phyloP scores from a whole-genome alignment of 2,329 filamentous ascomycete genomes.

The Fusarium sp. region DNA sequence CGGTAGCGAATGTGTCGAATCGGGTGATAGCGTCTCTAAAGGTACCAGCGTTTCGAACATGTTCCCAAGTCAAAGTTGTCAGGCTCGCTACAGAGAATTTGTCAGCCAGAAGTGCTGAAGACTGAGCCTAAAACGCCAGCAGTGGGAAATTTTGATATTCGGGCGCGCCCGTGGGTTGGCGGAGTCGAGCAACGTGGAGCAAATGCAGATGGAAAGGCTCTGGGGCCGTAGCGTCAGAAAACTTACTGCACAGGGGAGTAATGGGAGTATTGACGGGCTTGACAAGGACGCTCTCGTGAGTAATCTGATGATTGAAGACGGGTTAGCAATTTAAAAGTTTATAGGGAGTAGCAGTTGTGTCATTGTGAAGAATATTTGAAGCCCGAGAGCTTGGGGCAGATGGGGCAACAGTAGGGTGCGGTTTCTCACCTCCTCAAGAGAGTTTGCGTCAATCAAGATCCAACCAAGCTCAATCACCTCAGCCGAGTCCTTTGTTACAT shows the following conservation, averaged over 20 bases:
- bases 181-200: slow-evolving; percentile 30
- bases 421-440: slow-evolving; percentile 83
- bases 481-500: slow-evolving; percentile 98
- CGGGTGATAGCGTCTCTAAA: slow-evolving; percentile 97
- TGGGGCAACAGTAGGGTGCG: slow-evolving; percentile 15
- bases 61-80: slow-evolving; percentile 98
- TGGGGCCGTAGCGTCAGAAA: slow-evolving; percentile 35
- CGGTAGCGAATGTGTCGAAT: slow-evolving; percentile 92
- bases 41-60: slow-evolving; percentile 95
- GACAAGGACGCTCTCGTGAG: slow-evolving; percentile 94
- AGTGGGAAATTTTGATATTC: slow-evolving; percentile 15
- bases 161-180: slow-evolving; percentile 23
- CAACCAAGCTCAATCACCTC: slow-evolving; percentile 99
- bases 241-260: slow-evolving; percentile 98
- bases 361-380: not conserved
- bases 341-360: not conserved
- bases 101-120: slow-evolving; percentile 30
- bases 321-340: slow-evolving; percentile 21
- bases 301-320: slow-evolving; percentile 67
- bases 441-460: slow-evolving; percentile 93
- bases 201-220: slow-evolving; percentile 31
- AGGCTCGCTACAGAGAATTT: slow-evolving; percentile 75
- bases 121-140: slow-evolving; percentile 6
- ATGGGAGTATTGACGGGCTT: slow-evolving; percentile 99
- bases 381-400: slow-evolving; percentile 14